Evolutionary conservation across 2,329 filamentous ascomycete species (phyloP).

Genomic region (Diaporthe eres): DNA sequence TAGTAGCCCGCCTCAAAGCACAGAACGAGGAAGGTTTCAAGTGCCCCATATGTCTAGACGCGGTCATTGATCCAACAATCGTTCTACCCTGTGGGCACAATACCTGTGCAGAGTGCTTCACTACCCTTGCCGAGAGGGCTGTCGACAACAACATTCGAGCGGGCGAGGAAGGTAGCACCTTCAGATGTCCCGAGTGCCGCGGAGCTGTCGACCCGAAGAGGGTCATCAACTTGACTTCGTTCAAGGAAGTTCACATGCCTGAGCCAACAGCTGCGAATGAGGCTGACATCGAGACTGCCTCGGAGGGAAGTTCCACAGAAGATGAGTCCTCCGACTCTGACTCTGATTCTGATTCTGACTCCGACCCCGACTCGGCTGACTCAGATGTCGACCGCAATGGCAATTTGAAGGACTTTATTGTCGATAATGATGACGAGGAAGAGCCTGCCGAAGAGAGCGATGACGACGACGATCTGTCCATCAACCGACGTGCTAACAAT

Average conservation of each 20-base stretch:
- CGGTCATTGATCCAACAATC: constrained; percentile 79
- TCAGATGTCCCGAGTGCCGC: constrained; percentile 84
- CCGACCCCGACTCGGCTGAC: constrained; percentile 53
- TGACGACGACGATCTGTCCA: constrained; percentile 42
- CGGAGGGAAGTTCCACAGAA: constrained; percentile 31
- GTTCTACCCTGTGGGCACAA: constrained; percentile 88
- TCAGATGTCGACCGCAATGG: constrained; percentile 53
- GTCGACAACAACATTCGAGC: constrained; percentile 67
- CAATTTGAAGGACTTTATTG: constrained; percentile 69
- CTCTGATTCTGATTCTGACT: constrained; percentile 47
- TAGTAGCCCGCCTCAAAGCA: constrained; percentile 75
- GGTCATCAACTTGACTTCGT: constrained; percentile 80
- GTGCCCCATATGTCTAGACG: constrained; percentile 88
- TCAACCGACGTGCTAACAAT: background rate
- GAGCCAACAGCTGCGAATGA: constrained; percentile 54
- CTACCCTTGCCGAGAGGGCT: constrained; percentile 74
- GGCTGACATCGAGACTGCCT: constrained; percentile 41
- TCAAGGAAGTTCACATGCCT: constrained; percentile 80
- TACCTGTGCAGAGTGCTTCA: constrained; percentile 83
- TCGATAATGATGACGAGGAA: constrained; percentile 55
- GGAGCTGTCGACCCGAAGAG: constrained; percentile 75
- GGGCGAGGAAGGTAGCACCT: constrained; percentile 68
- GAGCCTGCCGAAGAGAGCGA: constrained; percentile 40
- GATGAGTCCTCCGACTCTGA: constrained; percentile 43
- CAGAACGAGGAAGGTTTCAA: constrained; percentile 71